Conservation (phyloP, 106 monocot species). For the Dioscorea dumetorum region DNA sequence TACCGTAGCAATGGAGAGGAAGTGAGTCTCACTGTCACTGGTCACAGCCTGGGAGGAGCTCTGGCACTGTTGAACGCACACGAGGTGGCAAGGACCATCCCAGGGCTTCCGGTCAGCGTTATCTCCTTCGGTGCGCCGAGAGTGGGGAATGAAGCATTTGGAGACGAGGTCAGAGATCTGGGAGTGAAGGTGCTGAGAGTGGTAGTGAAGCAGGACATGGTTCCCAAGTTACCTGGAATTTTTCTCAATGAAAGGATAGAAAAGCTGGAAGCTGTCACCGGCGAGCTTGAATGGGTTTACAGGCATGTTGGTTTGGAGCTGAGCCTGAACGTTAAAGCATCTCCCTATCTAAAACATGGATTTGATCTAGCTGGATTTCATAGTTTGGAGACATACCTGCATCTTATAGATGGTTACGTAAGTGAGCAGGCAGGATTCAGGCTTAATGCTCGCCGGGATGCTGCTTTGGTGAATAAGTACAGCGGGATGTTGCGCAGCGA, state of each 20-base stretch:
- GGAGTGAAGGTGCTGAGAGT: slow-evolving; percentile 45
- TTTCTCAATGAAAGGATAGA: slow-evolving; percentile 45
- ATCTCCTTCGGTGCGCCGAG: slow-evolving; percentile 63
- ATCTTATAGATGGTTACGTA: slow-evolving; percentile 48
- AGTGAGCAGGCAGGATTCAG: slow-evolving; percentile 24
- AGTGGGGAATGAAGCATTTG: slow-evolving; percentile 60
- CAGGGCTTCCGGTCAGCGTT: slow-evolving; percentile 31
- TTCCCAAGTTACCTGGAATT: slow-evolving; percentile 59
- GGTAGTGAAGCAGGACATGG: slow-evolving; percentile 52
- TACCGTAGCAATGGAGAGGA: slow-evolving; percentile 47
- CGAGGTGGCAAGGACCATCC: slow-evolving; percentile 35
- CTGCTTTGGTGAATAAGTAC: slow-evolving; percentile 66
- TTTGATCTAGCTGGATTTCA: slow-evolving; percentile 43
- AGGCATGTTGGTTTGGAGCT: slow-evolving; percentile 44
- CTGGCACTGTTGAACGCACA: slow-evolving; percentile 56
- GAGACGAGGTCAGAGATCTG: slow-evolving; percentile 15
- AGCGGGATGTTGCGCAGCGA: slow-evolving; percentile 43
- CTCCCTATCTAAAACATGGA: slow-evolving; percentile 43
- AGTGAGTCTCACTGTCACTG: slow-evolving; percentile 62
- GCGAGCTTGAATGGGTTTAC: slow-evolving; percentile 42
- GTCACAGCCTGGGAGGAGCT: slow-evolving; percentile 81
- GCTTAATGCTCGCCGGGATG: slow-evolving; percentile 34
- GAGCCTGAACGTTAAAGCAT: slow-evolving; percentile 23
- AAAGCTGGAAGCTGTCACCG: slow-evolving; percentile 14
- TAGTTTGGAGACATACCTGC: slow-evolving; percentile 63